These are phyloP conservation scores for Pichia membranifaciens DNA, from an alignment of 805 yeast species.

Conservation along the genomic window DNA sequence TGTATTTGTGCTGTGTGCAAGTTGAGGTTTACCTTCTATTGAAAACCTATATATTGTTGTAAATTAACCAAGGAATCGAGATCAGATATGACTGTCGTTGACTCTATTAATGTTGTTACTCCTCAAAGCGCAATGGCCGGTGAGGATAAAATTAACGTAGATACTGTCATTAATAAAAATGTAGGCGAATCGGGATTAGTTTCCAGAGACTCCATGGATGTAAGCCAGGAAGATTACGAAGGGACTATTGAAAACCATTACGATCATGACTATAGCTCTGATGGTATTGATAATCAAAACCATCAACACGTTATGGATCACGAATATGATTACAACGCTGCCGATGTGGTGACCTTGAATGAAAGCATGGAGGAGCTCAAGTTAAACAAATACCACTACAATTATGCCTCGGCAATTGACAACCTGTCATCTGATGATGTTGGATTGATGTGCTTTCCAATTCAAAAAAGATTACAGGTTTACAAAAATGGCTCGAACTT, in stretches of 20 bases:
- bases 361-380: constrained; percentile 8
- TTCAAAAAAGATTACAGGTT: constrained; percentile 26
- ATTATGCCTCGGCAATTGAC: constrained; percentile 25
- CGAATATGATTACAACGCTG: background rate
- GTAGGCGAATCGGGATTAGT: background rate
- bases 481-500: constrained; percentile 62
- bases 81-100: background rate
- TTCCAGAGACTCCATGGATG: background rate
- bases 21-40: too few relatives aligned
- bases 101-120: constrained; percentile 5
- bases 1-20: too few relatives aligned
- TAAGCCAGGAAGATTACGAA: background rate
- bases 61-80: too few relatives aligned
- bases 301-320: background rate
- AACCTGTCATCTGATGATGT: constrained; percentile 23
- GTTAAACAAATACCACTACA: constrained; percentile 19
- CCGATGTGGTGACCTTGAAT: background rate
- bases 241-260: background rate
- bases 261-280: constrained; percentile 7
- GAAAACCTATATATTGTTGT: too few relatives aligned
- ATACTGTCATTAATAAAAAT: background rate
- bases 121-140: constrained; percentile 5
- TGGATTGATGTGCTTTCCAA: constrained; percentile 28
- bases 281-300: background rate
- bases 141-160: constrained; percentile 6